Evolutionary conservation across 768 basidiomycete species (phyloP), one percentile per base, ranked within the genome.

Genomic region (Lactarius hengduanensis): DNA sequence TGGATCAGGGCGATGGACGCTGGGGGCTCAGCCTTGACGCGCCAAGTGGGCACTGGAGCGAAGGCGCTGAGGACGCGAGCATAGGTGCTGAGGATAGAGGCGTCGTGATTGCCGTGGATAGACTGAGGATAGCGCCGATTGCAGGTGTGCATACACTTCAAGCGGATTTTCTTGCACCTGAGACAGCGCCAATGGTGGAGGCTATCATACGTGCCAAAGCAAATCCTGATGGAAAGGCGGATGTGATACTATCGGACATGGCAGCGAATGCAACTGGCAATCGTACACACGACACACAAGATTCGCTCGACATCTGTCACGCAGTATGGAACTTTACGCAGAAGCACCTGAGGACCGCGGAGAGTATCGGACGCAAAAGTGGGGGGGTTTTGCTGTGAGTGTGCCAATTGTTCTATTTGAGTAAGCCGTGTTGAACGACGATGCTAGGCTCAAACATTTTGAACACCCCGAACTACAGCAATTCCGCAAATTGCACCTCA

Each of bases 161-260:
- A 73, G 90, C 85, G 57, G 88, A 97, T 77, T 97, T 97, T 69
- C 82, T 96, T 10, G 76, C 81, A 0, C 79, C 83, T 0, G 75
- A 79, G 28, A 84, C 88, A 0, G 81, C 81, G 43, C 64, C 65
- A 3, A 73, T 77, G 30, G 78, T 94, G 32, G 76, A 76, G n/a
- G 71, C 73, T 40, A 73, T 80, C 30, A 76, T 83, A 36, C 67
- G 69, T 38, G 70, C 63, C 43, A 62, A 74, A 30, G 69, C 68
- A 28, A 78, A 79, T 63, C 72, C 73, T 3, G 72, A 75, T 20
- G 76, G 78, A 11, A 83, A 82, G 75, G 89, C 86, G 8, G 94
- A 98, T 74, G 78, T 96, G 20, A 84, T 97, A 30, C 80, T 97
- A 4, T 92, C 89, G 9, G 96, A 97, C 73, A 95, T 98, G 90